These are phyloP conservation scores for Cutaneotrichosporon sp. DNA, from an alignment of 1,284 basidiomycete genomes.

Conservation along the genomic window DNA sequence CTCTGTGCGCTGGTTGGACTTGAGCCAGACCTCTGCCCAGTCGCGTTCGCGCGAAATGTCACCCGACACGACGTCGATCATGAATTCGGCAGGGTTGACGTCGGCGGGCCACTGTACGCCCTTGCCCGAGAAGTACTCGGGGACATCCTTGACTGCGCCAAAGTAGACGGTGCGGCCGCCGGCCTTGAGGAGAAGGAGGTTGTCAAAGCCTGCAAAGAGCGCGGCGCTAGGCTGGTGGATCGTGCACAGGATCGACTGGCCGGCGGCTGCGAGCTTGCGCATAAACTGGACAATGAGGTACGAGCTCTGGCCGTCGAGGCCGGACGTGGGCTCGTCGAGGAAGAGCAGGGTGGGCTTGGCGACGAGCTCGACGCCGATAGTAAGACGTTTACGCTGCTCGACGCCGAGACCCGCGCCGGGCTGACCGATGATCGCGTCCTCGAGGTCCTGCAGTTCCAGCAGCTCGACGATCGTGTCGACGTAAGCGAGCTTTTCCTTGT, in stretches of 20 bases:
- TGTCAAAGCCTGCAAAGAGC: constrained; percentile 66
- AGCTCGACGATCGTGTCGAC: constrained; percentile 54
- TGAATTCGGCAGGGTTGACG: constrained; percentile 53
- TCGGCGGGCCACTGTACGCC: constrained; percentile 43
- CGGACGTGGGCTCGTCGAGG: constrained; percentile 53
- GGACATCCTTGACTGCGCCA: constrained; percentile 52
- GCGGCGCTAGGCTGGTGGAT: constrained; percentile 60
- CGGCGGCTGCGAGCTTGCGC: constrained; percentile 53
- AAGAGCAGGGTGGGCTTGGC: constrained; percentile 45
- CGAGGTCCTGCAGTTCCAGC: constrained; percentile 51
- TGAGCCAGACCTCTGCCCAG: constrained; percentile 68
- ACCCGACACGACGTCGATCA: constrained; percentile 46
- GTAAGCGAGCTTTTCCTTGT: constrained; percentile 53
- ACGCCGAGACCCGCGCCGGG: constrained; percentile 49
- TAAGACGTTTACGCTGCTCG: constrained; percentile 52
- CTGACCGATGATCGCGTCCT: constrained; percentile 52
- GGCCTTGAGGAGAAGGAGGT: constrained; percentile 54
- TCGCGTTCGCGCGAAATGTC: constrained; percentile 47
- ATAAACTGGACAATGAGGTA: constrained; percentile 57
- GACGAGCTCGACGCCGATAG: constrained; percentile 52
- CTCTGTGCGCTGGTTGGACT: constrained; percentile 46
- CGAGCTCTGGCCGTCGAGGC: constrained; percentile 58
- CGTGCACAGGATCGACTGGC: constrained; percentile 50
- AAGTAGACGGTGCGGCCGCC: constrained; percentile 56
- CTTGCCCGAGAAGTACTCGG: constrained; percentile 50